Conservation (phyloP, 2,329 filamentous ascomycete genomes). For the Fusarium equiseti region DNA sequence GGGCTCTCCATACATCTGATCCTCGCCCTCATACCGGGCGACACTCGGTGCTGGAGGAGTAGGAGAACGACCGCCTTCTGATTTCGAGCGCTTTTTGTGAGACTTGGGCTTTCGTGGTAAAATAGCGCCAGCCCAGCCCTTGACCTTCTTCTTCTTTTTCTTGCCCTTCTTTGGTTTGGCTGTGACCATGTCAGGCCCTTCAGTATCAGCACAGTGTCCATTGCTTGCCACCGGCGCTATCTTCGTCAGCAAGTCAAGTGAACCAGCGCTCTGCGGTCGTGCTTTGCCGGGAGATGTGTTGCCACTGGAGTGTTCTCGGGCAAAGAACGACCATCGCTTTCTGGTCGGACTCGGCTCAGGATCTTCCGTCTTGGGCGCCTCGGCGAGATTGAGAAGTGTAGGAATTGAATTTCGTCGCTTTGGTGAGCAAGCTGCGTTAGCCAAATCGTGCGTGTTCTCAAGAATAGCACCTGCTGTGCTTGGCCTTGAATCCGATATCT, state of each 20-base stretch:
- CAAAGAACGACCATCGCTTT: conserved; percentile 73
- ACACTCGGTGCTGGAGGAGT: conserved; percentile 59
- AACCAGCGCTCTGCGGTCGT: conserved; percentile 62
- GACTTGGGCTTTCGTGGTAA: conserved; percentile 72
- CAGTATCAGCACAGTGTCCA: conserved; percentile 48
- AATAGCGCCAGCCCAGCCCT: conserved; percentile 77
- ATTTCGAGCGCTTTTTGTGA: conserved; percentile 58
- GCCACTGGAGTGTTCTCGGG: conserved; percentile 66
- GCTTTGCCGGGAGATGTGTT: conserved; percentile 61
- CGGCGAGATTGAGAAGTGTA: conserved; percentile 59
- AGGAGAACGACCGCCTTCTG: conserved; percentile 56
- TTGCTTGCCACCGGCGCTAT: conserved; percentile 54
- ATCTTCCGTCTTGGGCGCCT: conserved; percentile 51
- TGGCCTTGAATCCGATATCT: conserved; percentile 66
- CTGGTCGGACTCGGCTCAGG: conserved; percentile 63
- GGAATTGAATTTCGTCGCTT: conserved; percentile 72
- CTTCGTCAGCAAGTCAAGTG: conserved; percentile 55
- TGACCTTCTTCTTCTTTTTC: conserved; percentile 75
- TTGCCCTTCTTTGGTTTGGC: conserved; percentile 52
- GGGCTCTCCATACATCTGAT: conserved; percentile 47
- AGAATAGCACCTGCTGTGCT: conserved; percentile 79
- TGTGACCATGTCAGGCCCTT: conserved; percentile 40
- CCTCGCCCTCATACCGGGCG: conserved; percentile 47
- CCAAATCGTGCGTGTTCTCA: conserved; percentile 58
- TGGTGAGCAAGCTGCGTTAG: conserved; percentile 51